These are phyloP conservation scores for Rhodamnia argentea DNA, from an alignment of 345 rosid species.

Conservation along the genomic window DNA sequence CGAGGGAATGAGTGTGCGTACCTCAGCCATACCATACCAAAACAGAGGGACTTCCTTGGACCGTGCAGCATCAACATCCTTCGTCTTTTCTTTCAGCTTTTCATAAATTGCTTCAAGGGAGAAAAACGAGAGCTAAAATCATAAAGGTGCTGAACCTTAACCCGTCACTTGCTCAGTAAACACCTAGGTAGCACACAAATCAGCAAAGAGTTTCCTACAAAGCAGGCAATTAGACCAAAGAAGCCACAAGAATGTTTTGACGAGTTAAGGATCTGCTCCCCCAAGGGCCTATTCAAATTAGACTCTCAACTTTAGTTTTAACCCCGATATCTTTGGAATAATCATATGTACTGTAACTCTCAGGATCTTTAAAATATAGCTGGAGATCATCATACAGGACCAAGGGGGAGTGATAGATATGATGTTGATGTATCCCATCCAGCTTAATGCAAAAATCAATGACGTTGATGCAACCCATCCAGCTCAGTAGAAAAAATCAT, in stretches of 20 bases:
- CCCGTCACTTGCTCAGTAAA: background rate
- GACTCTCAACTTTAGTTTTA: background rate
- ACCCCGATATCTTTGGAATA: background rate
- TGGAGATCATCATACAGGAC: background rate
- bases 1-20: constrained; percentile 3
- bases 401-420: background rate
- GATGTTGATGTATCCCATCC: background rate
- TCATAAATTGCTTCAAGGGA: constrained; percentile 34
- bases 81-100: constrained; percentile 59
- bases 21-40: constrained; percentile 95
- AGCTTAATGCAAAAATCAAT: background rate
- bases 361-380: background rate
- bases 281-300: background rate
- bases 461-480: background rate
- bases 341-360: background rate
- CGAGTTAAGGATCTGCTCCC: background rate
- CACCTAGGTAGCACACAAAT: background rate
- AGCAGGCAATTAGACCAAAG: background rate
- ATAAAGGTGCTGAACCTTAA: background rate
- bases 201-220: background rate
- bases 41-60: constrained; percentile 61
- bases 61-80: constrained; percentile 54
- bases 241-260: background rate
- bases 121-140: background rate
- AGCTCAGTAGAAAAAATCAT: background rate